These are phyloP conservation scores for Amanita molliuscula DNA, from an alignment of 768 basidiomycete species.

Conservation along the genomic window DNA sequence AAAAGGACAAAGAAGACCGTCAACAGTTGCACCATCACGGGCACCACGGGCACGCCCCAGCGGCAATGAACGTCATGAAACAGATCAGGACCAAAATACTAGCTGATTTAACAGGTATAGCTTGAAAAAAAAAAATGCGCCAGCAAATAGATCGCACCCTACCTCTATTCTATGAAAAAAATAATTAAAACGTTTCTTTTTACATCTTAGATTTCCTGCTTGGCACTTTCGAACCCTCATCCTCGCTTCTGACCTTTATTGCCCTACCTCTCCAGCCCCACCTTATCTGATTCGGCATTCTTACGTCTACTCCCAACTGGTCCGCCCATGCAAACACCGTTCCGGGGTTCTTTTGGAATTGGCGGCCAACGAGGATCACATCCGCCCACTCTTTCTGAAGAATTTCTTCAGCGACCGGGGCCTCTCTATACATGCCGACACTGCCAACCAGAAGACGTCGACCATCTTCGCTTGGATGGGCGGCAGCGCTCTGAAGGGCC, in stretches of 20 bases:
- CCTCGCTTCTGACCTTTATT: neutral
- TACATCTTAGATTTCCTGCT: neutral
- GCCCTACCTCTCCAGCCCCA: conserved; percentile 38
- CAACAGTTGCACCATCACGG: neutral
- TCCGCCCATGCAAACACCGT: conserved; percentile 43
- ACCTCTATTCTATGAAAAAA: neutral
- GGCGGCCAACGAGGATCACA: conserved; percentile 39
- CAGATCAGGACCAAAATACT: neutral
- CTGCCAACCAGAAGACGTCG: conserved; percentile 22
- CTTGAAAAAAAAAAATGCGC: too few relatives aligned
- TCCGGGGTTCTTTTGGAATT: conserved; percentile 54
- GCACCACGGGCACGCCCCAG: neutral
- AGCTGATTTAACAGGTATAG: neutral
- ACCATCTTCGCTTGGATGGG: conserved; percentile 14
- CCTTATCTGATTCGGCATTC: conserved; percentile 40
- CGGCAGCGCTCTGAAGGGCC: conserved; percentile 33
- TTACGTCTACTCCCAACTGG: conserved; percentile 38
- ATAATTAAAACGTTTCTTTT: too few relatives aligned
- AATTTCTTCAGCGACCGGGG: conserved; percentile 45
- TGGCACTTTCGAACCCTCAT: neutral
- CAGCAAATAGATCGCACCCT: too few relatives aligned
- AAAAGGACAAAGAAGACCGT: neutral
- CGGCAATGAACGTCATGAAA: neutral
- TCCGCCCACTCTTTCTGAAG: conserved; percentile 52
- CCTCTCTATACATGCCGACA: conserved; percentile 44